These are phyloP conservation scores for Boletus vermiculosoides DNA, from an alignment of 768 basidiomycete species.

Conservation along the genomic window DNA sequence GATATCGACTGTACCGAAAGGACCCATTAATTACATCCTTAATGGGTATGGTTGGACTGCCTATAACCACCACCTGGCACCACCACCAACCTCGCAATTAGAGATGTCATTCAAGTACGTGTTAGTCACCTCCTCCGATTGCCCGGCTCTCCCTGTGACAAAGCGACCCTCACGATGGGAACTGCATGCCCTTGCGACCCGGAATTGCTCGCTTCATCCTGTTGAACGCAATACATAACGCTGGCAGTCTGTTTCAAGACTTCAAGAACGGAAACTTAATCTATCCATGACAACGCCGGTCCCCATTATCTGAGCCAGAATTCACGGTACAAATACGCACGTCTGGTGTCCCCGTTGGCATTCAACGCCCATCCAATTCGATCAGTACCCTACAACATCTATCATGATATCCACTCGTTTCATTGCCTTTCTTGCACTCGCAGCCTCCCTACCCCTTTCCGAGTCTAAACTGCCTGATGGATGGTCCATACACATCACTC, in stretches of 20 bases:
- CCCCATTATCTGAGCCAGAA: background rate
- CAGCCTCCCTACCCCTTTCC: slow-evolving; percentile 12
- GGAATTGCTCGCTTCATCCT: too few relatives aligned
- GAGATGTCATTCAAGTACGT: too few relatives aligned
- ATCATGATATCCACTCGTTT: slow-evolving; percentile 6
- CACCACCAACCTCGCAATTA: too few relatives aligned
- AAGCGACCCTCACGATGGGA: background rate
- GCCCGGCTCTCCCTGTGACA: too few relatives aligned
- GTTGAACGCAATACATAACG: background rate
- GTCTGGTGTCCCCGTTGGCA: background rate
- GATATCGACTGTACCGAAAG: too few relatives aligned
- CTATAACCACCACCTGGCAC: too few relatives aligned
- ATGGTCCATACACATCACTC: slow-evolving; percentile 21
- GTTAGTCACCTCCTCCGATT: too few relatives aligned
- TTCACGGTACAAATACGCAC: slow-evolving; percentile 7
- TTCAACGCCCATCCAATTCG: background rate
- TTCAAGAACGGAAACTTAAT: background rate
- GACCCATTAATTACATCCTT: too few relatives aligned
- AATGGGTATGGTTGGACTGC: too few relatives aligned
- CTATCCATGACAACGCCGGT: background rate
- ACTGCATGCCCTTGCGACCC: background rate
- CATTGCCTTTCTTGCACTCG: slow-evolving; percentile 11
- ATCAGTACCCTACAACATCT: background rate
- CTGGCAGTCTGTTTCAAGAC: background rate
- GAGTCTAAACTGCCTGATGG: slow-evolving; percentile 18